A percentile compares a stretch with the other conserved stretches of the same genome.
phyloP scores from a whole-genome alignment of 1,284 basidiomycete genomes.

The Rugosomyces carneus region DNA sequence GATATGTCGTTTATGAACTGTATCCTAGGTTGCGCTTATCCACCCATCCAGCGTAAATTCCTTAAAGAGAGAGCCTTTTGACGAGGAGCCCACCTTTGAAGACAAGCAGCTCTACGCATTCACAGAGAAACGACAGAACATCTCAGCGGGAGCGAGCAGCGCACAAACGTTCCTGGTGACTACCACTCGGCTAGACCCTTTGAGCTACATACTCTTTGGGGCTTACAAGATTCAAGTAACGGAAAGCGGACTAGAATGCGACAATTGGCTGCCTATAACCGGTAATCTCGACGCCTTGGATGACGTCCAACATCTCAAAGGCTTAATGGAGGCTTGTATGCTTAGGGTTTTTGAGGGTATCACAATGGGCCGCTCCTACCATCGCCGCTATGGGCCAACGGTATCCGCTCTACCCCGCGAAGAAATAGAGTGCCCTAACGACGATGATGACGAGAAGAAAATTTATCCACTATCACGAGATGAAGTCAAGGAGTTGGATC shows the following conservation, averaged over 20 bases:
- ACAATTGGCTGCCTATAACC: slow-evolving; percentile 86
- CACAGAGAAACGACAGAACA: slow-evolving; percentile 80
- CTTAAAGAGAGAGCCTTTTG: slow-evolving; percentile 51
- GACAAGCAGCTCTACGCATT: slow-evolving; percentile 85
- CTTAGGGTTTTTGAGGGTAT: slow-evolving; percentile 91
- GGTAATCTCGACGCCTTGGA: slow-evolving; percentile 78
- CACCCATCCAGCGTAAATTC: slow-evolving; percentile 88
- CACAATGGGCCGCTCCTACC: slow-evolving; percentile 39
- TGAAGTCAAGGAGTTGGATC: slow-evolving; percentile 72
- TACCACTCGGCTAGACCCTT: slow-evolving; percentile 84
- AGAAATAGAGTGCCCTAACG: slow-evolving; percentile 52
- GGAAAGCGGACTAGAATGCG: slow-evolving; percentile 74
- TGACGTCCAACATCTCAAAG: slow-evolving; percentile 81
- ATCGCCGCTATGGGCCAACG: slow-evolving; percentile 25
- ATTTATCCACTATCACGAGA: slow-evolving; percentile 50
- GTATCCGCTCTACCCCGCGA: slow-evolving; percentile 40
- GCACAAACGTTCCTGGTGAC: slow-evolving; percentile 71
- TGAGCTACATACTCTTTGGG: slow-evolving; percentile 92
- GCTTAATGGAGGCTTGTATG: slow-evolving; percentile 80
- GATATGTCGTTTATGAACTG: neutral
- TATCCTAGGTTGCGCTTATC: slow-evolving; percentile 58
- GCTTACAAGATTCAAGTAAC: slow-evolving; percentile 72
- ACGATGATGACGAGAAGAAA: slow-evolving; percentile 49
- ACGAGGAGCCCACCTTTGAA: slow-evolving; percentile 29
- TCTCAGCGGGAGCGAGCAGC: slow-evolving; percentile 42